Conservation (phyloP, 257 asterid species). For the Solanum pennellii region DNA sequence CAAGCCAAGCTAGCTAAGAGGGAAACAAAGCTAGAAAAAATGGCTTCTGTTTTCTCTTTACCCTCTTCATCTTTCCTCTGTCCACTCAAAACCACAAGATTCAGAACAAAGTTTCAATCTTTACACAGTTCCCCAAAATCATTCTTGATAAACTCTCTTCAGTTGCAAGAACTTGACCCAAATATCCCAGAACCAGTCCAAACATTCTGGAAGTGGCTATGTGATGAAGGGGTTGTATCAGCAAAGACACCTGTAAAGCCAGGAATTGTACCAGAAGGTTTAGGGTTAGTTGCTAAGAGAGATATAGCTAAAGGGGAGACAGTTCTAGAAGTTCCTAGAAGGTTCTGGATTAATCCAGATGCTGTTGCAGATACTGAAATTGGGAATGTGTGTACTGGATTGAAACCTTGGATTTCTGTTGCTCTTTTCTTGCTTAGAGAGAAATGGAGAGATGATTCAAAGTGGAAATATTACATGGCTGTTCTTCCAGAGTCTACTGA, state of each 20-base stretch:
- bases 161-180: constrained; percentile 37
- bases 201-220: constrained; percentile 84
- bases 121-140: constrained; percentile 22
- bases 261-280: constrained; percentile 79
- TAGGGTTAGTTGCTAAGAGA: constrained; percentile 76
- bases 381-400: constrained; percentile 56
- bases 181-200: constrained; percentile 45
- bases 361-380: constrained; percentile 67
- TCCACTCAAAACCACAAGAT: constrained; percentile 10
- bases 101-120: constrained; percentile 5
- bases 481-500: constrained; percentile 63
- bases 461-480: constrained; percentile 61
- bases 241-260: constrained; percentile 75
- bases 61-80: constrained; percentile 15
- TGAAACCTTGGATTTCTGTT: constrained; percentile 88
- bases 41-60: constrained; percentile 37
- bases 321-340: constrained; percentile 88
- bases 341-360: constrained; percentile 75
- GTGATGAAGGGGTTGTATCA: constrained; percentile 72
- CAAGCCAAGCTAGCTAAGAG: not conserved
- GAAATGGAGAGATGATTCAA: constrained; percentile 59
- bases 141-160: constrained; percentile 20
- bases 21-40: constrained; percentile 1
- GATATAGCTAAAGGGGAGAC: constrained; percentile 56
- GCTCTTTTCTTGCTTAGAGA: constrained; percentile 74